Base-by-base conservation (phyloP, 1,284 basidiomycete species). In the Acaromyces ingoldii region DNA sequence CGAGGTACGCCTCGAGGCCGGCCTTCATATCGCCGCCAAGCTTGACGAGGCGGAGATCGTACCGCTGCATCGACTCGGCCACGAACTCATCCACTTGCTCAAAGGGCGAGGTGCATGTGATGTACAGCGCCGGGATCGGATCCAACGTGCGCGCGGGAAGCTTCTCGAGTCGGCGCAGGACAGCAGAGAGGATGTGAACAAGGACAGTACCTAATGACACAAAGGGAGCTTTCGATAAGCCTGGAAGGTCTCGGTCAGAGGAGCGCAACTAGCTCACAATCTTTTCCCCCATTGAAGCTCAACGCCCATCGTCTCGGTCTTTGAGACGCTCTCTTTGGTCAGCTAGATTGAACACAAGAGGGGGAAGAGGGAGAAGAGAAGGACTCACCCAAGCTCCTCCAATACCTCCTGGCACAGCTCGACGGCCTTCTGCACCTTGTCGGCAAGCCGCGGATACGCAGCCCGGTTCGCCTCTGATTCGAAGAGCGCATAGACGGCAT, bases 211-310 rank as follows among this genome's bases (percentile, higher is more conserved):
- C 70, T 34, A 30, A 21, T 17, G 38, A 22, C 17, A n/a, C 19
- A 11, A 43, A 43, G 13, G 28, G 30, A 15, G 29, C 24, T 39
- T 19, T 26, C 30, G 30, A 9, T 42, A n/a, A 39, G 25, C 1
- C 5, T 17, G 39, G 31, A 13, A 10, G 9, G 30, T 26, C 38
- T 39, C 24, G 40, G 33, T 17, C 33, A n/a, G 24, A n/a, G n/a
- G 11, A 31, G 40, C 1, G 31, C 13, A 17, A 44, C 21, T 6
- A 0, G 30, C 21, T 15, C 44, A 26, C 53, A 97, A 73, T 98
- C 93, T 76, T 98, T 98, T 39, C 93, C 93, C 11, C 93, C 93
- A 65, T 98, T 98, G 79, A 96, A 98, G 76, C 90, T 95, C 48
- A 98, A 55, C 0, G 71, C 63, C 31, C 66, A 68, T 15, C 62